Conservation (phyloP, 2,329 filamentous ascomycete genomes). For the Colletotrichum liriopes region DNA sequence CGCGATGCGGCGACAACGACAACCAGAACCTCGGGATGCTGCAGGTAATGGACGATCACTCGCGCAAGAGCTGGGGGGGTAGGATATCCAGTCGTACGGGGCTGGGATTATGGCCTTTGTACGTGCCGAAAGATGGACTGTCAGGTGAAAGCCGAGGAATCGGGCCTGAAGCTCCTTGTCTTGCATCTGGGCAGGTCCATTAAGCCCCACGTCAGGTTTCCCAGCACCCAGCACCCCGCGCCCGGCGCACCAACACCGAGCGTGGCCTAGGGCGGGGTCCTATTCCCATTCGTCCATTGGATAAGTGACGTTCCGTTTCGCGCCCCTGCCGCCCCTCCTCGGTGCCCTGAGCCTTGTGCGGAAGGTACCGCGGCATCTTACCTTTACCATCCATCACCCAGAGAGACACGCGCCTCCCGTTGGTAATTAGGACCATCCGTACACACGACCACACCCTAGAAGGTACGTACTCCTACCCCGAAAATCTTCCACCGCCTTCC, state of each 20-base stretch:
- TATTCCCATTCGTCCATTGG: constrained; percentile 31
- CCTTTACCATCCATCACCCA: constrained; percentile 4
- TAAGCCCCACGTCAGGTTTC: constrained; percentile 39
- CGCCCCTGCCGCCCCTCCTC: constrained; percentile 23
- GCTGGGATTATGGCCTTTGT: constrained; percentile 39
- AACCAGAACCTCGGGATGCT: constrained; percentile 9
- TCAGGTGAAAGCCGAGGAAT: constrained; percentile 43
- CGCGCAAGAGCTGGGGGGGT: constrained; percentile 8
- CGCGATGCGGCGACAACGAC: constrained; percentile 9
- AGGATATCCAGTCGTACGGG: constrained; percentile 25
- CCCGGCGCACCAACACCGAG: constrained; percentile 10
- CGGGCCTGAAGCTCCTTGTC: constrained; percentile 41
- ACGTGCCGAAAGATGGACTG: constrained; percentile 39
- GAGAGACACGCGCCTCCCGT: constrained; percentile 1
- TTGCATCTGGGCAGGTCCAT: constrained; percentile 41
- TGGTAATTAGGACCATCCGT: not conserved
- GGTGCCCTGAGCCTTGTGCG: constrained; percentile 24
- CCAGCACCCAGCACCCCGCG: constrained; percentile 37
- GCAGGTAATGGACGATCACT: constrained; percentile 18
- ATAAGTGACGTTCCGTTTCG: constrained; percentile 19
- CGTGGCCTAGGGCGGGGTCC: constrained; percentile 29
- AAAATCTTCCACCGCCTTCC: constrained; percentile 42
- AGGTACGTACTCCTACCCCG: constrained; percentile 39
- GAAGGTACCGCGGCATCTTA: constrained; percentile 25
- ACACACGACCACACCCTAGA: not conserved